These are phyloP conservation scores for Aspergillus versicolor DNA, from an alignment of 2,329 filamentous ascomycete species.

Conservation along the genomic window DNA sequence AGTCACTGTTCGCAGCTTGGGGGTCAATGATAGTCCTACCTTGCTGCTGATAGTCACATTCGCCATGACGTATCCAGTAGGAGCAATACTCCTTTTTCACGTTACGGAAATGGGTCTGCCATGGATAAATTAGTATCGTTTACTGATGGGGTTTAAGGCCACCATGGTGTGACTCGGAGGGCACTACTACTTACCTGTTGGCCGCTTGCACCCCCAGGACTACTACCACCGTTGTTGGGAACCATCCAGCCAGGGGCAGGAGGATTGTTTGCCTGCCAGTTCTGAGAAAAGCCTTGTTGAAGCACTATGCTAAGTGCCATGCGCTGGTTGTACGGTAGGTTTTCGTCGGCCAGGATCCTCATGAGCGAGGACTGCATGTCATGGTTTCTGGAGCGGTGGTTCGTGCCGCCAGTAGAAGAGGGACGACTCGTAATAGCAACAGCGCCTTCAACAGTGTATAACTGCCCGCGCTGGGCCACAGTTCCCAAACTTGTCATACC, in stretches of 20 bases:
- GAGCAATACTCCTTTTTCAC: slow-evolving; percentile 76
- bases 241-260: slow-evolving; percentile 17
- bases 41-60: slow-evolving; percentile 81
- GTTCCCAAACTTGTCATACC: slow-evolving; percentile 46
- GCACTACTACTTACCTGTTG: slow-evolving; percentile 22
- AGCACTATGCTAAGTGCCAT: slow-evolving; percentile 21
- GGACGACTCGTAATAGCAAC: slow-evolving; percentile 4
- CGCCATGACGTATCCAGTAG: slow-evolving; percentile 83
- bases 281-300: slow-evolving; percentile 21
- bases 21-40: slow-evolving; percentile 37
- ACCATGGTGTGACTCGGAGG: neutral
- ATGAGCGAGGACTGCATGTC: slow-evolving; percentile 23
- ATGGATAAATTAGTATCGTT: slow-evolving; percentile 9
- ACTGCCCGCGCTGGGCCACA: slow-evolving; percentile 28
- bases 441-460: slow-evolving; percentile 35
- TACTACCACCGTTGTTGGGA: slow-evolving; percentile 11
- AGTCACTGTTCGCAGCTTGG: neutral
- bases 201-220: slow-evolving; percentile 10
- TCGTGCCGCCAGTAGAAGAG: slow-evolving; percentile 5
- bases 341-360: slow-evolving; percentile 22
- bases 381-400: slow-evolving; percentile 14
- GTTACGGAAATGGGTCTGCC: slow-evolving; percentile 14
- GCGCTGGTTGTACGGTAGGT: slow-evolving; percentile 20
- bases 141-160: neutral
- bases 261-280: slow-evolving; percentile 16